Percentiles rank a stretch among this genome's conserved stretches.
Conservation (phyloP, 148 eudicot genomes). For the Tetragonia tetragonoides region DNA sequence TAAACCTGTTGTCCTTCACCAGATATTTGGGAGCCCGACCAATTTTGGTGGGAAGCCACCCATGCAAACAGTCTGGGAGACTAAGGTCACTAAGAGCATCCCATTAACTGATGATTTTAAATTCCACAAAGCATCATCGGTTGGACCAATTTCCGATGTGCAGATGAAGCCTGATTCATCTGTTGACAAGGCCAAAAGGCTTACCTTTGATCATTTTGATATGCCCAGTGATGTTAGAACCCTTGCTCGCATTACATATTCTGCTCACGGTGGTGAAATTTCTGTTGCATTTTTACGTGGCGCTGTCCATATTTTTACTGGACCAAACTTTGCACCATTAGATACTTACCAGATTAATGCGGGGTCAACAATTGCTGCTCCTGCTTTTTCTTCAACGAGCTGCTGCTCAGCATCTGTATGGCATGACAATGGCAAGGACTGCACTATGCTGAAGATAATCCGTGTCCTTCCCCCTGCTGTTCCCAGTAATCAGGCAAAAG, state of each 20-base stretch:
- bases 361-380: slow-evolving; percentile 93
- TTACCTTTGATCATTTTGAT: slow-evolving; percentile 92
- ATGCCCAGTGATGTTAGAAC: slow-evolving; percentile 97
- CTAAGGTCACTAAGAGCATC: slow-evolving; percentile 88
- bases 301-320: slow-evolving; percentile 86
- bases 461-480: slow-evolving; percentile 94
- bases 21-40: slow-evolving; percentile 92
- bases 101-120: slow-evolving; percentile 69
- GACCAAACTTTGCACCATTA: slow-evolving; percentile 71
- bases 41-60: slow-evolving; percentile 95
- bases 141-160: slow-evolving; percentile 37
- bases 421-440: slow-evolving; percentile 75
- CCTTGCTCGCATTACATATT: slow-evolving; percentile 87
- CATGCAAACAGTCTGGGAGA: slow-evolving; percentile 97
- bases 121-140: slow-evolving; percentile 35
- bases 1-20: slow-evolving; percentile 95
- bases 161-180: slow-evolving; percentile 45
- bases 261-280: slow-evolving; percentile 98
- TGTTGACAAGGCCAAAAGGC: slow-evolving; percentile 56
- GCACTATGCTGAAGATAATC: slow-evolving; percentile 80
- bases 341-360: slow-evolving; percentile 88
- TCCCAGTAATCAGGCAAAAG: slow-evolving; percentile 70
- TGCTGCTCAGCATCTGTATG: slow-evolving; percentile 98
- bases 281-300: slow-evolving; percentile 95
- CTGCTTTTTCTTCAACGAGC: slow-evolving; percentile 97